Evolutionary conservation across 305 asterid species (phyloP), one percentile per base, ranked within the genome.

Genomic region (Euphrasia arctica): DNA sequence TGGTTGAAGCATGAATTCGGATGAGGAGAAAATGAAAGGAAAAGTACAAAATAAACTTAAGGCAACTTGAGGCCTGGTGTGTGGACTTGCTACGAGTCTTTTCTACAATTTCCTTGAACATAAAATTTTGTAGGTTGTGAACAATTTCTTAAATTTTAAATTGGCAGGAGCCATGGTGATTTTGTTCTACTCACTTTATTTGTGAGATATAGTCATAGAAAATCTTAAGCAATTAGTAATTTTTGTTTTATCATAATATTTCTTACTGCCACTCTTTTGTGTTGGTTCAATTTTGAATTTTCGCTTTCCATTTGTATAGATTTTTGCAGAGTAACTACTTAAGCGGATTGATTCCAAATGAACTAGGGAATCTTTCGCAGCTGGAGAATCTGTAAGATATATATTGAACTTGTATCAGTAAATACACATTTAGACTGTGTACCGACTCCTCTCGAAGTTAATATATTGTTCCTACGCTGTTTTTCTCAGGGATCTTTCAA

Each of bases 261-360:
- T 62, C 54, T 15, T 12, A 36, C 11, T 65, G 18, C 51, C 42
- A 8, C 43, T 58, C 12, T 64, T 61, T 69, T 52, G 13, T 60
- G 45, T 45, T 66, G 64, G 47, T 65, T 74, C 42, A 62, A 51
- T 59, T 27, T 39, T 45, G 67, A 59, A 41, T 15, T 70, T 22
- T 62, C 36, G 36, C 64, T 67, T 76, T 47, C 74, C 66, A 69
- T 71, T 64, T 71, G 49, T 70, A 65, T 95, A 93, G 99, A 74
- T 86, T 71, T 82, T 77, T 93, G 83, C 99, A 93, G 95, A 91
- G 96, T 55, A 93, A 93, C 79, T 93, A 83, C 82, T 76, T 90
- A 71, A 90, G 99, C 67, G 96, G 97, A 68, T 60, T 15, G 62
- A 88, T 93, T 79, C 99, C 99, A 47, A 70, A 73, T 71, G 96